Base-by-base conservation (phyloP, 75 land plant species). In the Larix kaempferi region DNA sequence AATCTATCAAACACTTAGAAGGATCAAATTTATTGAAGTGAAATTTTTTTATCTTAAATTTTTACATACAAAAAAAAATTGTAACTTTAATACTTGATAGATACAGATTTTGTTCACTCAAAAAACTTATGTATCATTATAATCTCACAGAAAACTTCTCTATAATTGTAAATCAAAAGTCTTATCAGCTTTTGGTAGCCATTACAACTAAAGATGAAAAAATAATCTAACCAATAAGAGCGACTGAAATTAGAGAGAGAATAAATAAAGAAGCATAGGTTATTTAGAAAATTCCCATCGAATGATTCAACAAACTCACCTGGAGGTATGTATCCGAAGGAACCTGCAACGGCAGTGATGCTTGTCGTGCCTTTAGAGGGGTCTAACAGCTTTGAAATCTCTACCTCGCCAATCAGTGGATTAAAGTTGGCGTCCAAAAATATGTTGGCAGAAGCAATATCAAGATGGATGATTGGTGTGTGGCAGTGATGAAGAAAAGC, bases 251-350 rank as follows among this genome's bases (percentile, higher is more conserved):
- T 69, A 6, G 6, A 69, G 41, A 69, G 17, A 23, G 22, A 69
- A 23, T 3, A 69, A 26, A 19, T 15, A 6, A 33, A 69, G 23
- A 1, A 16, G 41, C 5, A 58, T 16, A 58, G 60, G n/a, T 5
- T 19, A 58, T 58, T 19, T 17, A 21, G 6, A 67, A 19, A 7
- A 35, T 21, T 37, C 15, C 35, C 26, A 71, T 25, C 4, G 5
- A n/a, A 25, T 39, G 6, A 74, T 16, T 16, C 26, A 78, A 69
- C 44, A 13, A 11, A 17, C 56, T 58, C 88, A 95, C 98, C 98
- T 88, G 98, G 98, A 29, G 98, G 94, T 64, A 95, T 95, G 73
- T 95, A 95, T 4, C 98, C 98, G 75, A 93, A 89, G 41, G 98
- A 90, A 14, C 98, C 98, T 37, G 96, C 98, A 39, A 95, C 92